Percentiles rank a stretch among this genome's conserved stretches.
phyloP scores from a whole-genome alignment of 2,329 filamentous ascomycete genomes.

The Penicillium sp. region DNA sequence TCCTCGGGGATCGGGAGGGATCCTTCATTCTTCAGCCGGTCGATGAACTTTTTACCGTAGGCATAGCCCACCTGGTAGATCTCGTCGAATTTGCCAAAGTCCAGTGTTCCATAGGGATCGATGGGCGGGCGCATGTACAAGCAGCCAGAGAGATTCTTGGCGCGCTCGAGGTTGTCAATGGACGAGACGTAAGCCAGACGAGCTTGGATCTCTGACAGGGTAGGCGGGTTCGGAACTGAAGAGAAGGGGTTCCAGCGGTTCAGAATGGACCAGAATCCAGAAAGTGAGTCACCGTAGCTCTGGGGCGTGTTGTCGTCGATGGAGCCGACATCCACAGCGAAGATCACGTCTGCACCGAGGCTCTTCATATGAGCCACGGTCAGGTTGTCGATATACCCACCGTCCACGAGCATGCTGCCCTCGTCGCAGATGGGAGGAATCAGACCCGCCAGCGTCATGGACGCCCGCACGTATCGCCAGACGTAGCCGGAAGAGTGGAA shows the following conservation, averaged over 20 bases:
- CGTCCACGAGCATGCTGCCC: constrained; percentile 92
- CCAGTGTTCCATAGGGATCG: constrained; percentile 86
- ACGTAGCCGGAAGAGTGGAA: constrained; percentile 96
- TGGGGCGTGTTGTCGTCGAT: constrained; percentile 91
- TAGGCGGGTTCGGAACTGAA: constrained; percentile 81
- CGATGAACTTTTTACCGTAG: constrained; percentile 77
- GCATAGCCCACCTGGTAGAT: constrained; percentile 85
- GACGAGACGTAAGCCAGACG: constrained; percentile 91
- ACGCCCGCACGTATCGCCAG: constrained; percentile 93
- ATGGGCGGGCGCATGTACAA: constrained; percentile 96
- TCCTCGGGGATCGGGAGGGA: constrained; percentile 66
- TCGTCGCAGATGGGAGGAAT: constrained; percentile 94
- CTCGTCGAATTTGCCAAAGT: constrained; percentile 97
- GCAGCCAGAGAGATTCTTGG: constrained; percentile 85
- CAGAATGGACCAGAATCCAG: constrained; percentile 87
- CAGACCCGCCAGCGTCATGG: constrained; percentile 91
- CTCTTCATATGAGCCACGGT: constrained; percentile 97
- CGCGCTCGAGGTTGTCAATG: constrained; percentile 87
- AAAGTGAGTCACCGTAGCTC: constrained; percentile 86
- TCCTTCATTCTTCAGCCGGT: constrained; percentile 71
- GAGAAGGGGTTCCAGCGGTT: constrained; percentile 98
- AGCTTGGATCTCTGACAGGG: constrained; percentile 91
- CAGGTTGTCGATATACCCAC: constrained; percentile 94
- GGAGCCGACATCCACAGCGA: constrained; percentile 90
- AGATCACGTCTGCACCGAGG: constrained; percentile 87